Percentiles rank a stretch among this genome's conserved stretches.
phyloP scores from a whole-genome alignment of 2,329 filamentous ascomycete genomes.

The Coniella lustricola region DNA sequence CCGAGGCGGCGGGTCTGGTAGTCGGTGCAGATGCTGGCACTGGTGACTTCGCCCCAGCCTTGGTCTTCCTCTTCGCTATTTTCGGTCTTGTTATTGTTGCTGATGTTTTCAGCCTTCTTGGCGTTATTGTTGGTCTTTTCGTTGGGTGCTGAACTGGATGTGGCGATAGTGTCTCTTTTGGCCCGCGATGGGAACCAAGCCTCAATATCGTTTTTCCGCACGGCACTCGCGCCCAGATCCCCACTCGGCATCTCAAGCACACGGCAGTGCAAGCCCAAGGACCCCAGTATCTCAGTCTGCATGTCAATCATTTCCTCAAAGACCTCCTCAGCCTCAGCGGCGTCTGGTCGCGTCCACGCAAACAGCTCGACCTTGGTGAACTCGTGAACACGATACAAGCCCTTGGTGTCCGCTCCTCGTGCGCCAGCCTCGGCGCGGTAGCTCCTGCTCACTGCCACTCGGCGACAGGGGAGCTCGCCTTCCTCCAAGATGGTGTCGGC shows the following conservation, averaged over 20 bases:
- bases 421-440: constrained; percentile 93
- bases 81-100: not conserved
- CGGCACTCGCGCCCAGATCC: constrained; percentile 84
- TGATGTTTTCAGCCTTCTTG: not conserved
- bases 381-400: constrained; percentile 93
- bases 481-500: constrained; percentile 63
- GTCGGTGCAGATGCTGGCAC: constrained; percentile 84
- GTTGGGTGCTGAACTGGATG: not conserved
- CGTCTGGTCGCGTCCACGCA: constrained; percentile 68
- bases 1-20: constrained; percentile 82
- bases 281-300: constrained; percentile 73
- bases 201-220: constrained; percentile 87
- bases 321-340: constrained; percentile 42
- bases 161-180: constrained; percentile 1
- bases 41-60: constrained; percentile 92
- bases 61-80: constrained; percentile 45
- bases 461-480: constrained; percentile 64
- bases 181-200: constrained; percentile 79
- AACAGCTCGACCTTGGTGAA: constrained; percentile 99
- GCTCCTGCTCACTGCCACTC: constrained; percentile 82
- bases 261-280: constrained; percentile 75
- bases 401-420: constrained; percentile 83
- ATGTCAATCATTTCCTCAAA: constrained; percentile 84
- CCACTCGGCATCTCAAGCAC: constrained; percentile 85
- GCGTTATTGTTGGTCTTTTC: not conserved